Percentiles rank a stretch among this genome's conserved stretches.
Evolutionary conservation across 148 eudicot species (phyloP).

Genomic region (Chenopodium formosanum): DNA sequence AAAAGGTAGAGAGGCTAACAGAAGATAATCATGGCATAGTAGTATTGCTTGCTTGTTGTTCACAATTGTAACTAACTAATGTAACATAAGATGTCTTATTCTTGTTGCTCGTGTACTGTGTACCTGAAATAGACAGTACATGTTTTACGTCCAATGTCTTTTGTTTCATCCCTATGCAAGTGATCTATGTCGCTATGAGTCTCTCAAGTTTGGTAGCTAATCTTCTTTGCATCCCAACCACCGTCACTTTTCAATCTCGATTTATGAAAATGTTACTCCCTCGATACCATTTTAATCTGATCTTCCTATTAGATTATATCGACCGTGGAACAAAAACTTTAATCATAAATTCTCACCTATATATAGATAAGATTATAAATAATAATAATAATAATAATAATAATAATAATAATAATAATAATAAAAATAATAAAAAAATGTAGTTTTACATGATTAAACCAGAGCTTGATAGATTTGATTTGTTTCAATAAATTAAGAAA

Average conservation of each 20-base stretch:
- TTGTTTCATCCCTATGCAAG: neutral
- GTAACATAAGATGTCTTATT: too few relatives aligned
- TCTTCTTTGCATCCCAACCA: conserved; percentile 19
- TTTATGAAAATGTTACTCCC: neutral
- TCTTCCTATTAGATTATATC: too few relatives aligned
- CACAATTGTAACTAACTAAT: conserved; percentile 33
- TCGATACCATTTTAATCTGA: neutral
- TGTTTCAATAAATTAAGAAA: too few relatives aligned
- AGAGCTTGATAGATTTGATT: too few relatives aligned
- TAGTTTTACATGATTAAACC: too few relatives aligned
- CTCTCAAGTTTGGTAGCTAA: conserved; percentile 21
- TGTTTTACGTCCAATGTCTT: neutral
- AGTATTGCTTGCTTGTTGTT: conserved; percentile 26
- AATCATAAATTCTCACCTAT: too few relatives aligned
- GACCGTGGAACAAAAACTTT: too few relatives aligned
- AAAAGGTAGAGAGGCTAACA: conserved; percentile 25
- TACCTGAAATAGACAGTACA: conserved; percentile 18
- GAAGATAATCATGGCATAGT: conserved; percentile 27
- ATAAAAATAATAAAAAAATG: too few relatives aligned
- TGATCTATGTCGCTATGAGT: neutral
- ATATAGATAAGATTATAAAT: too few relatives aligned
- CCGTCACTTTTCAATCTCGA: neutral
- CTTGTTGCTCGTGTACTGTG: conserved; percentile 1
- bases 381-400: too few relatives aligned
- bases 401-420: too few relatives aligned